Conservation (phyloP, 2,329 filamentous ascomycete species). For the Fusarium sacchari region DNA sequence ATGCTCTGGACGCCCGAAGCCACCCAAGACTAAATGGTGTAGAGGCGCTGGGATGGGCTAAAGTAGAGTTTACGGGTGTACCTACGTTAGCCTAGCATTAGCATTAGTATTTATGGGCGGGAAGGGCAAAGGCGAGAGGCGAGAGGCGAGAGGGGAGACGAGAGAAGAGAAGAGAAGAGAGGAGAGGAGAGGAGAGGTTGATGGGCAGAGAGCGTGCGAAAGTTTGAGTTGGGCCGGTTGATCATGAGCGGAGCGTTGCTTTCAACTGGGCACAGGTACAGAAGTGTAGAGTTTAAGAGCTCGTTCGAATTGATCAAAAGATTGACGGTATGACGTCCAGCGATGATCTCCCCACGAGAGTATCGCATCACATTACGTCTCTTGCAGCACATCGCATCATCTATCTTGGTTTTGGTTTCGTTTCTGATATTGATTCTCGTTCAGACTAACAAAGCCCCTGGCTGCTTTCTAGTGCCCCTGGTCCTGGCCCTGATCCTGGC, state of each 20-base stretch:
- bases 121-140: slow-evolving; percentile 6
- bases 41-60: slow-evolving; percentile 27
- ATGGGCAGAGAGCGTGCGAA: background rate
- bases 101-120: slow-evolving; percentile 16
- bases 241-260: slow-evolving; percentile 23
- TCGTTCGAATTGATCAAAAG: background rate
- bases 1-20: slow-evolving; percentile 34
- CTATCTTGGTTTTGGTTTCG: background rate
- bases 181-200: background rate
- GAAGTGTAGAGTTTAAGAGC: slow-evolving; percentile 8
- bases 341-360: background rate
- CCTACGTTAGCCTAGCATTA: slow-evolving; percentile 33
- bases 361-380: slow-evolving; percentile 12
- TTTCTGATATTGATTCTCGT: background rate
- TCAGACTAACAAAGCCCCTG: background rate
- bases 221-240: slow-evolving; percentile 26
- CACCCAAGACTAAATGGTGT: slow-evolving; percentile 17
- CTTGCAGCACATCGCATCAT: background rate
- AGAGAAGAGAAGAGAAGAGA: background rate
- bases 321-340: slow-evolving; percentile 16
- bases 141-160: background rate
- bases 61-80: slow-evolving; percentile 37
- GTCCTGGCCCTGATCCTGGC: background rate
- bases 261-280: background rate
- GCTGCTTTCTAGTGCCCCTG: background rate